Evolutionary conservation across 306 rosid genomes (phyloP).

Genomic region (Carpinus viminea): DNA sequence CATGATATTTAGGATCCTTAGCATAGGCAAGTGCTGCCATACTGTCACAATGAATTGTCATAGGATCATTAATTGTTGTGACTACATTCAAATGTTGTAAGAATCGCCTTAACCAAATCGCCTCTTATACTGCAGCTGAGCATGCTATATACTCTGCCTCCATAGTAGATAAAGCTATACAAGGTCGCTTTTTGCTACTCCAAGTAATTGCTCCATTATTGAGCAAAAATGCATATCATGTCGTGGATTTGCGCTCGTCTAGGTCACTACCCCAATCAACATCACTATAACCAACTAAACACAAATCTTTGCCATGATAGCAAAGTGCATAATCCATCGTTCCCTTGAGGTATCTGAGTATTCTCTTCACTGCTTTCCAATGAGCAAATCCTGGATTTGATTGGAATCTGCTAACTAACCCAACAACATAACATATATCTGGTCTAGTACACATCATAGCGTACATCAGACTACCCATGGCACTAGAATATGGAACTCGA

Average conservation of each 20-base stretch:
- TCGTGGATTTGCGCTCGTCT: no score
- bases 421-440: background rate
- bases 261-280: no score
- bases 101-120: background rate
- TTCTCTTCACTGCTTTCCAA: no score
- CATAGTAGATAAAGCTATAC: no score
- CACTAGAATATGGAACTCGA: no score
- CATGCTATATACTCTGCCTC: background rate
- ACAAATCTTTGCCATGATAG: background rate
- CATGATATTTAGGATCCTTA: no score
- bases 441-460: no score
- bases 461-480: no score
- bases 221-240: no score
- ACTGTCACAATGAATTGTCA: background rate
- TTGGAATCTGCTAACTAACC: background rate
- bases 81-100: background rate
- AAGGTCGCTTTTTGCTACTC: no score
- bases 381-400: background rate
- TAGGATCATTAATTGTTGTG: background rate
- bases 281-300: no score
- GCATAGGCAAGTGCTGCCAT: background rate
- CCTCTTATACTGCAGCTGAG: background rate
- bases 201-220: no score
- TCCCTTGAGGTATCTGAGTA: background rate
- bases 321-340: background rate